Base-by-base conservation (phyloP, 805 yeast species). In the Hanseniaspora meyeri region DNA sequence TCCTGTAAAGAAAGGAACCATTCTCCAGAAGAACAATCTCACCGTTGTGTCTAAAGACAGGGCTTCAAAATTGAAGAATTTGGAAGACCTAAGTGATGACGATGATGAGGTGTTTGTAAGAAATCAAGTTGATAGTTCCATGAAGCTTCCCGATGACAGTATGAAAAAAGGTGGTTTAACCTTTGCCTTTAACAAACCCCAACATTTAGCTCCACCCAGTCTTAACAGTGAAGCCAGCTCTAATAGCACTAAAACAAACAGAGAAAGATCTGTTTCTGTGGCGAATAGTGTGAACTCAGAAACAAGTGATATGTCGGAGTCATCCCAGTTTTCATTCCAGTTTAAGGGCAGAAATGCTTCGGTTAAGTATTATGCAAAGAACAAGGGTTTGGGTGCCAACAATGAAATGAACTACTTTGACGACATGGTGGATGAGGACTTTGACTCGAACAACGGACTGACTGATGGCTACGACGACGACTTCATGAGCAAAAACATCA, bases 271-370 rank as follows among this genome's bases (percentile, higher is more conserved):
- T 14, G 49, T 45, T 19, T 51, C 55, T 2, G 45, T 24, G 8
- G 29, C 49, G 2, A 37, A 51, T 12, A 51, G 55, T 19, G 19
- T 51, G 2, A 51, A 43, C 12, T 51, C 55, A 19, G 55, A 51
- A 17, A n/a, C 55, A 12, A 51, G 55, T 37, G 55, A 51, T 37
- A 39, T 51, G 29, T 55, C 63, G 3, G 49, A 24, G 17, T 24
- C 49, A n/a, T 68, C 71, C 2, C 60, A 60, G 55, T 80, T 79
- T 60, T 79, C 83, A 1, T 80, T 80, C 60, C 80, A 77, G 49
- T 70, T 71, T 45, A 74, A 72, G 12, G 55, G 55, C 17, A 69
- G 84, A 59, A 77, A 78, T 55, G 69, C 77, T 1, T 79, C 83
- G 0, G 73, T 76, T 24, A 75, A 77, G 58, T 79, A 79, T 63